Conservation (phyloP, 805 yeast genomes). For the Sugiyamaella marilandica region DNA sequence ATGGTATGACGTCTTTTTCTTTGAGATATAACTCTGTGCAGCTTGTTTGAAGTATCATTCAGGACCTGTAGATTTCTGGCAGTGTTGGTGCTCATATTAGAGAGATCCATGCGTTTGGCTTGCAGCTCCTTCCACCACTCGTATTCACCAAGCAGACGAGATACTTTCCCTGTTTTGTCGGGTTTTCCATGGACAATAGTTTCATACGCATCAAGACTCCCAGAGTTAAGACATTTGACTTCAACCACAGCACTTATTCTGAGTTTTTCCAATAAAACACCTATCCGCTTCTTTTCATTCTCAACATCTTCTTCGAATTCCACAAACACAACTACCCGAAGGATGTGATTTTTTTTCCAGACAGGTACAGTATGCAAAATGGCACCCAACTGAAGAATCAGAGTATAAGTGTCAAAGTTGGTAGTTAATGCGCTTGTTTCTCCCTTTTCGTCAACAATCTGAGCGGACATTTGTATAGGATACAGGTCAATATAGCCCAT, state of each 20-base stretch:
- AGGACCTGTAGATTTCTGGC: not conserved
- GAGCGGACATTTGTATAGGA: slow-evolving; percentile 95
- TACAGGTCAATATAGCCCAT: slow-evolving; percentile 73
- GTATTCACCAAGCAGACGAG: slow-evolving; percentile 49
- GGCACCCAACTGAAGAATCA: slow-evolving; percentile 90
- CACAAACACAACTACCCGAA: slow-evolving; percentile 87
- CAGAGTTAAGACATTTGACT: slow-evolving; percentile 61
- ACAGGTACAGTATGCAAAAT: slow-evolving; percentile 88
- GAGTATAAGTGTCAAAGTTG: slow-evolving; percentile 92
- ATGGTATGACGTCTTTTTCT: slow-evolving; percentile 36
- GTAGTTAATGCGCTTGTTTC: slow-evolving; percentile 56
- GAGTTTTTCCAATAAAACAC: slow-evolving; percentile 61
- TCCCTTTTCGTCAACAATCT: slow-evolving; percentile 61
- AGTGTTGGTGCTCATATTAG: not conserved
- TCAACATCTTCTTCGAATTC: slow-evolving; percentile 65
- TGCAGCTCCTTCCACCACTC: slow-evolving; percentile 82
- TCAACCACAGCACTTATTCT: slow-evolving; percentile 81
- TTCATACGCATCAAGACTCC: slow-evolving; percentile 57
- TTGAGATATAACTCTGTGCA: slow-evolving; percentile 3
- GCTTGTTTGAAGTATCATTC: slow-evolving; percentile 14
- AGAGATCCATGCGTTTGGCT: slow-evolving; percentile 45
- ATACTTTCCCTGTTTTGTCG: slow-evolving; percentile 44
- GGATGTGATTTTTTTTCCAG: slow-evolving; percentile 72
- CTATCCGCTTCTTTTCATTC: slow-evolving; percentile 63
- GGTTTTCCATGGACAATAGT: slow-evolving; percentile 67